Percentiles rank a stretch among this genome's conserved stretches.
phyloP scores from a whole-genome alignment of 176 grass and related monocot species.

The Paspalum notatum region DNA sequence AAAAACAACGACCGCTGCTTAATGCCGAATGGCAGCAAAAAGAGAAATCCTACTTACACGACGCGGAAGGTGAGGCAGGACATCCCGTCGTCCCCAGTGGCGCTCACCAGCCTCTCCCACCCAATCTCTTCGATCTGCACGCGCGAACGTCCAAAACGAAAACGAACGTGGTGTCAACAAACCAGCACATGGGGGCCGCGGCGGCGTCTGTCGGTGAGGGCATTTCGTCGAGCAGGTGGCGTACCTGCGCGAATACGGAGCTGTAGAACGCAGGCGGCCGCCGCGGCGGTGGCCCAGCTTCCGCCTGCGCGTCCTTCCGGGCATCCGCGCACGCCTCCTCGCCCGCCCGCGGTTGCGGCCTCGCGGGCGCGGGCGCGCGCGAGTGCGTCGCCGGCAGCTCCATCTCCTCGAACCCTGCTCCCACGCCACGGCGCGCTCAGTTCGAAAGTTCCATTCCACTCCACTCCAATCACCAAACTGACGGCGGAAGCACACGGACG shows the following conservation, averaged over 20 bases:
- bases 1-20: neutral
- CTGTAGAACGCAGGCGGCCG: constrained; percentile 38
- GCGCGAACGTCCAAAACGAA: neutral
- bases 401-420: constrained; percentile 12
- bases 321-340: neutral
- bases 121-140: constrained; percentile 73
- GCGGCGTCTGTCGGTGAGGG: neutral
- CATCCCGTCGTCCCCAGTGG: constrained; percentile 47
- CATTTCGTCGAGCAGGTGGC: constrained; percentile 54
- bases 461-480: neutral
- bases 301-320: neutral
- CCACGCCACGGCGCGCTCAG: neutral
- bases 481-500: neutral
- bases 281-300: neutral
- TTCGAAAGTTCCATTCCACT: neutral
- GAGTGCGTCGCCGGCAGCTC: constrained; percentile 16
- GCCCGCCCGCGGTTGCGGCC: neutral
- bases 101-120: constrained; percentile 60
- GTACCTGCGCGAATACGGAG: constrained; percentile 51
- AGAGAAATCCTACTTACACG: constrained; percentile 29
- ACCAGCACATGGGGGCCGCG: neutral
- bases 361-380: neutral
- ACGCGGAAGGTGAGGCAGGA: constrained; percentile 56
- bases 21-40: neutral
- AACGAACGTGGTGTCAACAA: neutral